A percentile compares a stretch with the other conserved stretches of the same genome.
phyloP scores from a whole-genome alignment of 2,329 filamentous ascomycete species.

The Neocatenulostroma microsporum region DNA sequence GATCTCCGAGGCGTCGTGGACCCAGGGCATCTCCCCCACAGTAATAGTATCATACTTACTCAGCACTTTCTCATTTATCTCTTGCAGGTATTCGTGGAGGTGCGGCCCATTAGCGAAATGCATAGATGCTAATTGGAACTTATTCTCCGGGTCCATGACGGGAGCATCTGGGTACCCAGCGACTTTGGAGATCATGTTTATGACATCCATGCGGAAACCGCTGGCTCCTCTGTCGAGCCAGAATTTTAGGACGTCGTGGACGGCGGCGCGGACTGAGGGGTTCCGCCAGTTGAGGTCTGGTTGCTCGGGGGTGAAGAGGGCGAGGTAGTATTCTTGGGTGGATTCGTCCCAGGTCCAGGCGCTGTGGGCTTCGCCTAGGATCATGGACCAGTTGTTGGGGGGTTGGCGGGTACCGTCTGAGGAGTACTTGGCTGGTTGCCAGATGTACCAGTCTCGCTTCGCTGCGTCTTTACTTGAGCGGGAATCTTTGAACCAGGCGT shows the following conservation, averaged over 20 bases:
- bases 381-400: constrained; percentile 48
- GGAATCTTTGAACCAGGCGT: constrained; percentile 52
- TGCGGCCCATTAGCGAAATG: constrained; percentile 52
- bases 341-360: constrained; percentile 42
- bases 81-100: constrained; percentile 51
- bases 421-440: constrained; percentile 52
- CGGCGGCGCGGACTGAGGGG: constrained; percentile 36
- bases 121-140: constrained; percentile 42
- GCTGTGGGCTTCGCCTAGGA: constrained; percentile 32
- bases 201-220: constrained; percentile 44
- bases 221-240: constrained; percentile 41
- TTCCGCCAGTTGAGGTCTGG: constrained; percentile 45
- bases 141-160: constrained; percentile 32
- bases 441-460: constrained; percentile 59
- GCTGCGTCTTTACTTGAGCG: constrained; percentile 43
- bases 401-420: constrained; percentile 47
- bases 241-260: constrained; percentile 41
- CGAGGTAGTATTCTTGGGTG: constrained; percentile 41
- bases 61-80: constrained; percentile 46
- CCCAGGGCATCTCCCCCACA: constrained; percentile 55
- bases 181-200: constrained; percentile 43
- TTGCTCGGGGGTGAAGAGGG: constrained; percentile 41
- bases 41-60: constrained; percentile 52
- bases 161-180: constrained; percentile 37
- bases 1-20: constrained; percentile 38